Evolutionary conservation across 2,329 filamentous ascomycete genomes (phyloP).

Genomic region (Sclerotinia spermophila): DNA sequence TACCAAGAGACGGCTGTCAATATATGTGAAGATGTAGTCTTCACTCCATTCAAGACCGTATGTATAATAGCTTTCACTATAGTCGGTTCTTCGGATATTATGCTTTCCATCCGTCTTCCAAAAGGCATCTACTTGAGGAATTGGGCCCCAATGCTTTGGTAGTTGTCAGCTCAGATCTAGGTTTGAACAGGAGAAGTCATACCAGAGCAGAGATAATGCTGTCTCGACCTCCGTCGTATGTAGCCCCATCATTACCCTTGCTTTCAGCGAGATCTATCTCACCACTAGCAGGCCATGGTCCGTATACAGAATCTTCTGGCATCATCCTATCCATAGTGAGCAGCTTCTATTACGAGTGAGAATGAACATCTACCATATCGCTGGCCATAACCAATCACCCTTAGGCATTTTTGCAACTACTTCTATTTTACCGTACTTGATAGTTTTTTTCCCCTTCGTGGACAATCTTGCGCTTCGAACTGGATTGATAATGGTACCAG

Average conservation of each 20-base stretch:
- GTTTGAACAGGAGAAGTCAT: conserved; percentile 29
- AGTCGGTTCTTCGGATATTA: conserved; percentile 39
- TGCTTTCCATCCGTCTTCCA: conserved; percentile 24
- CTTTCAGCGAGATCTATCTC: conserved; percentile 53
- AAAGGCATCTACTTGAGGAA: conserved; percentile 30
- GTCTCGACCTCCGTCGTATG: conserved; percentile 43
- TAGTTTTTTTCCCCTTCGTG: conserved; percentile 46
- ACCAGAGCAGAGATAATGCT: conserved; percentile 44
- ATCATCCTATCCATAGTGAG: conserved; percentile 43
- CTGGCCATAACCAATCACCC: conserved; percentile 55
- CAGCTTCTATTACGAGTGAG: not conserved
- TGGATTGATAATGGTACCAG: conserved; percentile 47
- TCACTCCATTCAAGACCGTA: conserved; percentile 52
- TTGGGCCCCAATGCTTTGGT: conserved; percentile 44
- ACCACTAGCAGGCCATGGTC: conserved; percentile 49
- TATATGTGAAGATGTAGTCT: conserved; percentile 51
- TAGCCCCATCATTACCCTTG: conserved; percentile 45
- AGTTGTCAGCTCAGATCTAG: not conserved
- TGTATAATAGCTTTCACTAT: conserved; percentile 46
- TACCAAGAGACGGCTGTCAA: conserved; percentile 42
- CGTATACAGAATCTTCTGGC: conserved; percentile 47
- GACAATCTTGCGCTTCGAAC: conserved; percentile 48
- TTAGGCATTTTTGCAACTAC: conserved; percentile 50
- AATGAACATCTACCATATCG: conserved; percentile 34
- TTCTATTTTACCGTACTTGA: conserved; percentile 51